Conservation (phyloP, 164 flowering plant species). For the Pachysandra terminalis region DNA sequence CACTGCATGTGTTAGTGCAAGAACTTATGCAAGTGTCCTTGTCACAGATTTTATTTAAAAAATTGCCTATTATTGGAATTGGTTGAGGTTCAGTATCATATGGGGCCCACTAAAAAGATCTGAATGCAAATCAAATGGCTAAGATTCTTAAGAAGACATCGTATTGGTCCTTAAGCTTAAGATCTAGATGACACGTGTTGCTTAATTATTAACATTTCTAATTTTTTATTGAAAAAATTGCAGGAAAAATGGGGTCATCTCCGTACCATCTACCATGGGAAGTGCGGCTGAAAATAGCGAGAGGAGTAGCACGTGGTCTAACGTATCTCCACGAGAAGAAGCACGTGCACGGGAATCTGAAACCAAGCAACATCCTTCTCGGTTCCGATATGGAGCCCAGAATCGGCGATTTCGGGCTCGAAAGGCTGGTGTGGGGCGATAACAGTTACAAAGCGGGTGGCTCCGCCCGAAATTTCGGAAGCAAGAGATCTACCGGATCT, state of each 20-base stretch:
- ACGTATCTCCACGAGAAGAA: constrained; percentile 88
- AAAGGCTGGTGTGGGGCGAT: constrained; percentile 68
- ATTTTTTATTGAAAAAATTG: not conserved
- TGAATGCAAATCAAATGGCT: too few relatives aligned
- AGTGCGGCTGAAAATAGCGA: constrained; percentile 74
- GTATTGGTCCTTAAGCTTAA: too few relatives aligned
- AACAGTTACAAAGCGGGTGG: constrained; percentile 49
- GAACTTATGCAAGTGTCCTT: too few relatives aligned
- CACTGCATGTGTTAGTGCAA: not conserved
- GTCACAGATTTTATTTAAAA: too few relatives aligned
- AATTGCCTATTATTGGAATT: too few relatives aligned
- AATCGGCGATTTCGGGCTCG: constrained; percentile 88
- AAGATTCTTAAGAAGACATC: too few relatives aligned
- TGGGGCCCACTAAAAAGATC: too few relatives aligned
- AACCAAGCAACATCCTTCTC: constrained; percentile 81
- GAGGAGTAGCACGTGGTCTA: constrained; percentile 86
- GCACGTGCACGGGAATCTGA: constrained; percentile 90
- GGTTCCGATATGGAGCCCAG: constrained; percentile 83
- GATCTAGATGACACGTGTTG: too few relatives aligned
- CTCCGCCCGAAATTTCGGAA: constrained; percentile 77
- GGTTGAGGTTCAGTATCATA: too few relatives aligned
- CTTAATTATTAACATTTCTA: too few relatives aligned
- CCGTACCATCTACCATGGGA: constrained; percentile 89
- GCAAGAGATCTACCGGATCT: constrained; percentile 81
- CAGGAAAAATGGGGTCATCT: constrained; percentile 82